Percentiles rank a stretch among this genome's conserved stretches.
phyloP scores from a whole-genome alignment of 164 flowering plant species.

The Stephania yunnanensis region DNA sequence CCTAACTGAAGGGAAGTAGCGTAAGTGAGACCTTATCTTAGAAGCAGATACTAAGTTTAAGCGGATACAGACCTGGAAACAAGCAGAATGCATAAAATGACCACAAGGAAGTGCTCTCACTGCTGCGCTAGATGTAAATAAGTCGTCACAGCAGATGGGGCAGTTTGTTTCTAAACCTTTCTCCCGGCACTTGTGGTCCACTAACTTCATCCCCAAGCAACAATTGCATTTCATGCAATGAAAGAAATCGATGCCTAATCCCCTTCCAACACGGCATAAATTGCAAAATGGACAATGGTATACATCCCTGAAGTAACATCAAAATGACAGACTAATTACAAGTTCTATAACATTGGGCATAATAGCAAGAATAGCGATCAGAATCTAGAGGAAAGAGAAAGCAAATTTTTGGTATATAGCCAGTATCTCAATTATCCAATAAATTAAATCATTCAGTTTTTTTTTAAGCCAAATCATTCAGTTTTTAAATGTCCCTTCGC shows the following conservation, averaged over 20 bases:
- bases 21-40: not conserved
- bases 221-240: conserved; percentile 99
- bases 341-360: not conserved
- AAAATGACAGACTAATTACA: not conserved
- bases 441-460: not conserved
- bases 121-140: conserved; percentile 81
- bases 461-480: not conserved
- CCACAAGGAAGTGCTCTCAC: conserved; percentile 94
- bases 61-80: conserved; percentile 59
- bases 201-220: conserved; percentile 62
- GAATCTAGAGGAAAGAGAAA: not conserved
- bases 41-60: not conserved
- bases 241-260: conserved; percentile 82
- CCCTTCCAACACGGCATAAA: conserved; percentile 88
- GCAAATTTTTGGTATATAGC: not conserved
- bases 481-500: not conserved
- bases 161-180: conserved; percentile 89
- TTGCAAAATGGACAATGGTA: conserved; percentile 98
- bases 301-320: conserved; percentile 47
- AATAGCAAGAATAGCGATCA: not conserved
- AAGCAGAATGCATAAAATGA: conserved; percentile 92
- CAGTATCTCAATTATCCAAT: not conserved
- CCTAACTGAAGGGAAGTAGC: conserved; percentile 1
- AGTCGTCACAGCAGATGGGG: conserved; percentile 85
- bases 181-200: conserved; percentile 81